Base-by-base conservation (phyloP, 148 eudicot species). In the Silene conica region DNA sequence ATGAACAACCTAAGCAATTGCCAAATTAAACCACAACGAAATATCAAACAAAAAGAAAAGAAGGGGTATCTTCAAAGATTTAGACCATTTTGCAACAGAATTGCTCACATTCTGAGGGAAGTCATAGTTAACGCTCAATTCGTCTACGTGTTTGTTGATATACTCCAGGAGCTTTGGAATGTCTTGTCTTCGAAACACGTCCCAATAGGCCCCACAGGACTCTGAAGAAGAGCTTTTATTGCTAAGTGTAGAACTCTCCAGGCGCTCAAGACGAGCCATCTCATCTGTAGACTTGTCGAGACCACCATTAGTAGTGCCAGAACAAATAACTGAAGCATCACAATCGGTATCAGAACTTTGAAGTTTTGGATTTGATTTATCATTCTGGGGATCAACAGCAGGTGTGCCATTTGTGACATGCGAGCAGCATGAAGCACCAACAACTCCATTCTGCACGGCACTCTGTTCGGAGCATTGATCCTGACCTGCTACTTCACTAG, bases 111-210 rank as follows among this genome's bases (percentile, higher is more conserved):
- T 73, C 77, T 85, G 75, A 6, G 84, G 77, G 46, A 70, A 74
- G 76, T 75, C 72, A 77, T 62, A 59, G 59, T 74, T 64, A 19
- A 66, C 48, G 34, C 70, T 71, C 50, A 89, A 75, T 70, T 90
- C 96, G 74, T 82, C 83, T 12, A 80, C 80, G 75, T 92, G 90
- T 72, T 65, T 87, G 62, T 70, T 75, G 56, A 95, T 87, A 82
- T 90, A 95, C 67, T 90, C 89, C 48, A 83, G 31, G 77, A 95
- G 94, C 78, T 95, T 87, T 3, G 93, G 90, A 74, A 86, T 81
- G 80, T 95, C 99, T 84, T 92, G 85, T 76, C 96, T 70, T 12
- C 94, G 92, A 43, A 92, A 95, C 25, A 95, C 81, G 80, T 95
- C 99, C 99, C 99, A 95, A 69, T 83, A 83, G 67, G 89, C 93